A percentile compares a stretch with the other conserved stretches of the same genome.
phyloP scores from a whole-genome alignment of 768 basidiomycete species.

The Harrya chromipes region DNA sequence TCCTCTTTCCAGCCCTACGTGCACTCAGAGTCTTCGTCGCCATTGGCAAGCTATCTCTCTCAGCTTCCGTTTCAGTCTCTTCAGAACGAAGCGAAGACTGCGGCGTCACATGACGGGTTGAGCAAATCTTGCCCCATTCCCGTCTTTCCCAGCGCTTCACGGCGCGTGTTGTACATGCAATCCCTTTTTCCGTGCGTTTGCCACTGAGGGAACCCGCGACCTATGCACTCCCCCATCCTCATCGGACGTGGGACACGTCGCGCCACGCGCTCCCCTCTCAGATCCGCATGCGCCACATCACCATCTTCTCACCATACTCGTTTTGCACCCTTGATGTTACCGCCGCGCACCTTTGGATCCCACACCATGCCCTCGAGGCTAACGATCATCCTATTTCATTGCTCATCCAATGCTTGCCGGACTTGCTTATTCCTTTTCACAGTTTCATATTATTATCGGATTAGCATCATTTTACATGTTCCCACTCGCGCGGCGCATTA shows the following conservation, averaged over 20 bases:
- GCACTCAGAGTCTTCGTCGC: constrained; percentile 47
- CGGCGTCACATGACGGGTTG: constrained; percentile 28
- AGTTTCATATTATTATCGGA: constrained; percentile 28
- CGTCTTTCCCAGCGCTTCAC: constrained; percentile 9
- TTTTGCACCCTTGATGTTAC: constrained; percentile 5
- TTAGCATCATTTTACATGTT: constrained; percentile 19
- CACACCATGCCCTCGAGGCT: neutral
- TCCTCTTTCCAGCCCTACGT: constrained; percentile 47
- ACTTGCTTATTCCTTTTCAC: constrained; percentile 16
- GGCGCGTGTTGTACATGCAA: constrained; percentile 24
- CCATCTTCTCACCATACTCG: constrained; percentile 13
- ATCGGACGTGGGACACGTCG: constrained; percentile 22
- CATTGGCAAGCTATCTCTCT: constrained; percentile 63
- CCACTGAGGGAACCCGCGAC: constrained; percentile 24
- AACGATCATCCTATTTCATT: constrained; percentile 6
- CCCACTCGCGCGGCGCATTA: constrained; percentile 23
- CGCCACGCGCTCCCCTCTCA: constrained; percentile 20
- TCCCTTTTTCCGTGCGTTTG: constrained; percentile 20
- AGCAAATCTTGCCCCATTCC: constrained; percentile 6
- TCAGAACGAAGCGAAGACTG: constrained; percentile 45
- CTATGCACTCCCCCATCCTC: constrained; percentile 16
- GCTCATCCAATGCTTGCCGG: neutral
- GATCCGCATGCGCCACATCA: constrained; percentile 21
- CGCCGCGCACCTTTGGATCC: constrained; percentile 18
- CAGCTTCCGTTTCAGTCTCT: constrained; percentile 54